These are phyloP conservation scores for Chrysopogon serrulatus DNA, from an alignment of 176 grass and related monocot genomes.

Conservation along the genomic window DNA sequence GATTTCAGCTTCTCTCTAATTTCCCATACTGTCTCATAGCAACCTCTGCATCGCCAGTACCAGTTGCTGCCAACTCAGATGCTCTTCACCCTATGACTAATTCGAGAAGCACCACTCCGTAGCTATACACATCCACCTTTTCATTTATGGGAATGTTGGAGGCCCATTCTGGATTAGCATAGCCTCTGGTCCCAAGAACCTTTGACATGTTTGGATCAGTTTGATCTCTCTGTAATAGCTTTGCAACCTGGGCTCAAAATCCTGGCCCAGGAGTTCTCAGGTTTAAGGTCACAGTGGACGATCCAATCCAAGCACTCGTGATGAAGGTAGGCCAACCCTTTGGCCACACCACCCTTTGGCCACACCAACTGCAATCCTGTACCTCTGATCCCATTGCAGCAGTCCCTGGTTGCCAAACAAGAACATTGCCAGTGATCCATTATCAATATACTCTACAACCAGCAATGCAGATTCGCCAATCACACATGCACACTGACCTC, in stretches of 20 bases:
- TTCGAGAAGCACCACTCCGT: slow-evolving; percentile 19
- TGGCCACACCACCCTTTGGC: no score
- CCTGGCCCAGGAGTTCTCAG: slow-evolving; percentile 22
- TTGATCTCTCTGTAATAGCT: slow-evolving; percentile 17
- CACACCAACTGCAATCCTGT: slow-evolving; percentile 15
- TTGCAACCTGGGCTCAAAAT: slow-evolving; percentile 25
- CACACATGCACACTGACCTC: slow-evolving; percentile 24
- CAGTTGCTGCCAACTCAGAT: not conserved
- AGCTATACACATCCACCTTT: slow-evolving; percentile 31
- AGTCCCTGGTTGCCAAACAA: not conserved
- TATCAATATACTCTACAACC: slow-evolving; percentile 17
- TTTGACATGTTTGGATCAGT: slow-evolving; percentile 9
- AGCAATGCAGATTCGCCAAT: slow-evolving; percentile 21
- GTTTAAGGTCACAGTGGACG: slow-evolving; percentile 25
- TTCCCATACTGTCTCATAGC: not conserved
- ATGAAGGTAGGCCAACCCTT: slow-evolving; percentile 27
- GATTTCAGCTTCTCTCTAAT: not conserved
- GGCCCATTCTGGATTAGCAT: slow-evolving; percentile 24
- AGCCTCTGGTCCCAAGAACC: slow-evolving; percentile 15
- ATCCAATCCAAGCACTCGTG: slow-evolving; percentile 30
- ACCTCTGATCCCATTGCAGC: slow-evolving; percentile 21
- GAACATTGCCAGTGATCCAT: slow-evolving; percentile 9
- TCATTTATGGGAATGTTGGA: slow-evolving; percentile 6
- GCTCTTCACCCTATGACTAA: not conserved
- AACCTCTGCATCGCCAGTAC: not conserved